Evolutionary conservation across 768 basidiomycete genomes (phyloP).

Genomic region (Tricholoma sp.): DNA sequence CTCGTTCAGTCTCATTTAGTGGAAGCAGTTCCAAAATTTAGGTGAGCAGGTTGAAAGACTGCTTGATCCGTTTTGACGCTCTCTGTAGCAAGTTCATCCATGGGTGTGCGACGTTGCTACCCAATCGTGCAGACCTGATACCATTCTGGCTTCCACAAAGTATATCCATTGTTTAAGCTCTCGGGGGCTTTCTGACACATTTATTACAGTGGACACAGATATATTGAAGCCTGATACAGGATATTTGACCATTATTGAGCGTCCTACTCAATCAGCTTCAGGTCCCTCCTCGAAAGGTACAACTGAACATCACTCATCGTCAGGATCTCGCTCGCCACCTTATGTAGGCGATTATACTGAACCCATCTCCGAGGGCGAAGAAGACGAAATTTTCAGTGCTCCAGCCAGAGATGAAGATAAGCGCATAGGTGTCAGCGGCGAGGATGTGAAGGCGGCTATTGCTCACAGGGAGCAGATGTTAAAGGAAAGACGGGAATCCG

Average conservation of each 20-base stretch:
- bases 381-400: constrained; percentile 62
- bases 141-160: constrained; percentile 99
- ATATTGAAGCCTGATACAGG: constrained; percentile 91
- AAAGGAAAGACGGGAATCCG: constrained; percentile 37
- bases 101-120: constrained; percentile 90
- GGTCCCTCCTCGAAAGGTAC: constrained; percentile 40
- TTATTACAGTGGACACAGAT: constrained; percentile 77
- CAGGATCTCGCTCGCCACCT: constrained; percentile 33
- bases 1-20: constrained; percentile 95
- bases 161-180: constrained; percentile 25
- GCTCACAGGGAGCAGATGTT: constrained; percentile 82
- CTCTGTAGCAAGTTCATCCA: constrained; percentile 83
- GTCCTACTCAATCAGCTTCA: constrained; percentile 46
- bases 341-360: constrained; percentile 63
- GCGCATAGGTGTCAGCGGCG: constrained; percentile 69
- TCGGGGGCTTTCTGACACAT: neutral
- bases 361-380: constrained; percentile 93
- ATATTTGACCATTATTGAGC: constrained; percentile 66
- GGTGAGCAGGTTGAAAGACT: constrained; percentile 35
- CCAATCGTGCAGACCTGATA: constrained; percentile 89
- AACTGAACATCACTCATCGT: constrained; percentile 40
- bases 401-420: constrained; percentile 80
- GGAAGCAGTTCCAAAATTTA: constrained; percentile 97
- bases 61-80: constrained; percentile 1
- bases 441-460: constrained; percentile 78